Percentiles rank a stretch among this genome's conserved stretches.
phyloP scores from a whole-genome alignment of 768 basidiomycete genomes.

The Leucocoprinus leucothites region DNA sequence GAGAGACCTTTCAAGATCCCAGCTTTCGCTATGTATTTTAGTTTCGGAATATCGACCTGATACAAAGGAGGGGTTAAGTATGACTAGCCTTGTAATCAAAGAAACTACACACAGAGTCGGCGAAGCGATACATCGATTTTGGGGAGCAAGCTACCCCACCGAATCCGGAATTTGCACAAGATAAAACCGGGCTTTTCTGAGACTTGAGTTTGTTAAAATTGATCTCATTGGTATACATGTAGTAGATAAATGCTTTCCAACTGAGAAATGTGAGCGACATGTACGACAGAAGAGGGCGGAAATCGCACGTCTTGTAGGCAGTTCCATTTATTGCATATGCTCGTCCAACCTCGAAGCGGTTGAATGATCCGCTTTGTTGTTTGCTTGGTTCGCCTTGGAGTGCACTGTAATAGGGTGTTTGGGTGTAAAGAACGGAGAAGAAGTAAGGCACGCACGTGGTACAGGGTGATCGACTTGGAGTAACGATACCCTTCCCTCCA shows the following conservation, averaged over 20 bases:
- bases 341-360: background rate
- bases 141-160: conserved; percentile 22
- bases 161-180: background rate
- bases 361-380: too few species aligned
- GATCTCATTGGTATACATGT: conserved; percentile 2
- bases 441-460: too few species aligned
- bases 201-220: conserved; percentile 1
- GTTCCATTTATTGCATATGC: conserved; percentile 1
- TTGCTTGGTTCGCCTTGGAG: too few species aligned
- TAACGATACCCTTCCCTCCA: too few species aligned
- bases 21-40: too few species aligned
- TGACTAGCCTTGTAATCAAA: too few species aligned
- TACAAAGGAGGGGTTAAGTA: too few species aligned
- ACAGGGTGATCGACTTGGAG: too few species aligned
- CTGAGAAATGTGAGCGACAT: background rate
- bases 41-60: too few species aligned
- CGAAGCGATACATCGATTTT: conserved; percentile 36
- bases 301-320: background rate
- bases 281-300: background rate
- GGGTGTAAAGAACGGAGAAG: too few species aligned
- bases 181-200: background rate
- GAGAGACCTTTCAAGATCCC: too few species aligned
- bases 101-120: conserved; percentile 1
- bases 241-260: conserved; percentile 8
- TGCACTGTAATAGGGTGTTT: too few species aligned